Base-by-base conservation (phyloP, 2,329 filamentous ascomycete species). In the Aspergillus fijiensis region DNA sequence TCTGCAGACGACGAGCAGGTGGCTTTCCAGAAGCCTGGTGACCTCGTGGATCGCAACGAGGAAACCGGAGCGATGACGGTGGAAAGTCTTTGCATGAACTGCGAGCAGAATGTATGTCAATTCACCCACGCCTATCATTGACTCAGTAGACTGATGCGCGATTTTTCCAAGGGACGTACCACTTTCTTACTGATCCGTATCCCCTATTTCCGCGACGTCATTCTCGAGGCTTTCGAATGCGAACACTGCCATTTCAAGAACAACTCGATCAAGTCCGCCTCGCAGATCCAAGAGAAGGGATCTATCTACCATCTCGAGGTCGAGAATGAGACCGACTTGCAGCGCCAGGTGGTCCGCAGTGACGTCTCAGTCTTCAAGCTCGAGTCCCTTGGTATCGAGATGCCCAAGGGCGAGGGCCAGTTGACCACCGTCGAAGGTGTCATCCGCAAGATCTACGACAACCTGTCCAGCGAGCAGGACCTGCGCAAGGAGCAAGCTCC, bases 141-240 rank as follows among this genome's bases (percentile, higher is more conserved):
- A 27, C 52, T 21, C 21, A 55, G 55, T 54, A 63, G 53, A 51
- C 59, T 65, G 59, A 74, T 49, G 2, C n/a, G 42, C 39, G 45
- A 16, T 2, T 14, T n/a, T 19, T 2, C 42, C 5, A 62, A 96
- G 90, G 95, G 95, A 70, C 85, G 82, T 1, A 99, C 95, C 14
- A 86, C 89, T 60, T 85, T 99, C 23, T 87, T 99, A 49, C 87
- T 99, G 57, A 96, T 96, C 16, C 87, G 87, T 65, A 97, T 99
- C 58, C 95, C 95, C 16, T 98, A 92, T 83, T 99, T 99, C 82
- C 92, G 92, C 80, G 94, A 99, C 77, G 88, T 99, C 64, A 92
- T 99, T 70, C 86, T 99, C 76, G 96, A 97, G 88, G 98, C 94
- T 63, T 99, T 99, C 77, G 85, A 86, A 66, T 99, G 95, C 82